Conservation (phyloP, 1,284 basidiomycete species). For the Schizophyllum commune region DNA sequence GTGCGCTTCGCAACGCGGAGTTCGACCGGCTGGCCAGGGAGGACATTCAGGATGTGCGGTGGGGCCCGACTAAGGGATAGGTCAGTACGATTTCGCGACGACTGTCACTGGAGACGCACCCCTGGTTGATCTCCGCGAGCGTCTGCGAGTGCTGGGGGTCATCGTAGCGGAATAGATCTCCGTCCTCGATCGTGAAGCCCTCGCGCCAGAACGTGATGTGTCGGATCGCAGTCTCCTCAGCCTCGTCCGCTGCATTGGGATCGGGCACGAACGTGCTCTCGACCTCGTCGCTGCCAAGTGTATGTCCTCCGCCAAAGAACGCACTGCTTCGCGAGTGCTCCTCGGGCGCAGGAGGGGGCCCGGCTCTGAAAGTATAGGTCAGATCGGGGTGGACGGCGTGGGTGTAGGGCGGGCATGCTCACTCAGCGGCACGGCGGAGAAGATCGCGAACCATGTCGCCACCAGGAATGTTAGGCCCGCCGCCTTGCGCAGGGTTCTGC, state of each 20-base stretch:
- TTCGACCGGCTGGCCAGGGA: slow-evolving; percentile 78
- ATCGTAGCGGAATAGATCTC: slow-evolving; percentile 79
- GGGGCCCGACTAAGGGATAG: slow-evolving; percentile 60
- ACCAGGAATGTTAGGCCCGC: slow-evolving; percentile 33
- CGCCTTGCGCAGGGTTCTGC: slow-evolving; percentile 67
- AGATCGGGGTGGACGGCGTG: not conserved
- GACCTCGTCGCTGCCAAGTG: slow-evolving; percentile 81
- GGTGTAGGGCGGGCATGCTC: slow-evolving; percentile 17
- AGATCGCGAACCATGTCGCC: slow-evolving; percentile 75
- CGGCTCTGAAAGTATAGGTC: slow-evolving; percentile 26
- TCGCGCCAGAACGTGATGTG: slow-evolving; percentile 91
- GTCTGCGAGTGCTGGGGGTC: slow-evolving; percentile 72
- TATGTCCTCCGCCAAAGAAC: slow-evolving; percentile 74
- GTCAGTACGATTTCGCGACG: slow-evolving; percentile 1
- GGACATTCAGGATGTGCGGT: slow-evolving; percentile 70
- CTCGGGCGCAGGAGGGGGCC: slow-evolving; percentile 27
- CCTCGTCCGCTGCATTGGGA: slow-evolving; percentile 36
- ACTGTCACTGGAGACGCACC: slow-evolving; percentile 38
- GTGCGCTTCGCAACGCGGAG: slow-evolving; percentile 74
- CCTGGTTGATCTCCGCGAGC: slow-evolving; percentile 74
- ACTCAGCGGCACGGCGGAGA: slow-evolving; percentile 78
- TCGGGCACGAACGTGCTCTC: slow-evolving; percentile 70
- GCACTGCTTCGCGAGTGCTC: slow-evolving; percentile 14
- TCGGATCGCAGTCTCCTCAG: slow-evolving; percentile 59
- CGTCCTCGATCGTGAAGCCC: slow-evolving; percentile 91